A percentile compares a stretch with the other conserved stretches of the same genome.
These are phyloP conservation scores for Globisporangium alternatum DNA, from an alignment of 352 stramenopile species.

Conservation along the genomic window DNA sequence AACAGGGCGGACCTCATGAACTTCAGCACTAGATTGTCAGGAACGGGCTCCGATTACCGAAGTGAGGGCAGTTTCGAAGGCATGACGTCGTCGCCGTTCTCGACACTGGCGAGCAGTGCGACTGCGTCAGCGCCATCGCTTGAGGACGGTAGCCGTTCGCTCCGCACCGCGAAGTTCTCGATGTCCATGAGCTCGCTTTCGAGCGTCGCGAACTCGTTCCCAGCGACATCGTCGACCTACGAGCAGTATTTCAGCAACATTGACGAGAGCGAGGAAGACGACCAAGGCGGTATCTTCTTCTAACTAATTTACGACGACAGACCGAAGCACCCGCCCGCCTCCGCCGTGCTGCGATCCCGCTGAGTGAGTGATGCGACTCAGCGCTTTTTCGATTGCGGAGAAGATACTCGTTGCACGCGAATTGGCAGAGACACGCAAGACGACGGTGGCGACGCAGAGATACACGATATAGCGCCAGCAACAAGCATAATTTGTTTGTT, in stretches of 20 bases:
- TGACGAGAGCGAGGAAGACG: slow-evolving; percentile 77
- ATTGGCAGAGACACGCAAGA: neutral
- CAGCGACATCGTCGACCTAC: slow-evolving; percentile 76
- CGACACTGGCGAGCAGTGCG: slow-evolving; percentile 17
- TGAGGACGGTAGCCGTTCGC: slow-evolving; percentile 21
- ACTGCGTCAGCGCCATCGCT: slow-evolving; percentile 25
- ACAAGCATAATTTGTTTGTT: neutral
- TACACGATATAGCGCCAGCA: neutral
- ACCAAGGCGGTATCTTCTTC: slow-evolving; percentile 86
- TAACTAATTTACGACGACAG: slow-evolving; percentile 39
- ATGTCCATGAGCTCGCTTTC: slow-evolving; percentile 88
- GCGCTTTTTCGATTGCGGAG: neutral
- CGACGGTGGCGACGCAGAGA: neutral
- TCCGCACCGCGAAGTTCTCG: slow-evolving; percentile 51
- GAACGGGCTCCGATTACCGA: slow-evolving; percentile 34
- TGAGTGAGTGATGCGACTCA: neutral
- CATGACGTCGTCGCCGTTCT: slow-evolving; percentile 38
- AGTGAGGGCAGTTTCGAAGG: slow-evolving; percentile 48
- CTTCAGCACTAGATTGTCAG: slow-evolving; percentile 23
- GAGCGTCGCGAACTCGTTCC: slow-evolving; percentile 46
- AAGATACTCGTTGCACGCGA: neutral
- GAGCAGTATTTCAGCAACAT: slow-evolving; percentile 89
- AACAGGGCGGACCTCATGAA: slow-evolving; percentile 29
- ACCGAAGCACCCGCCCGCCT: neutral
- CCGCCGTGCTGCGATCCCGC: neutral